Conservation (phyloP, 1,284 basidiomycete species). For the Meira miltonrushii region DNA sequence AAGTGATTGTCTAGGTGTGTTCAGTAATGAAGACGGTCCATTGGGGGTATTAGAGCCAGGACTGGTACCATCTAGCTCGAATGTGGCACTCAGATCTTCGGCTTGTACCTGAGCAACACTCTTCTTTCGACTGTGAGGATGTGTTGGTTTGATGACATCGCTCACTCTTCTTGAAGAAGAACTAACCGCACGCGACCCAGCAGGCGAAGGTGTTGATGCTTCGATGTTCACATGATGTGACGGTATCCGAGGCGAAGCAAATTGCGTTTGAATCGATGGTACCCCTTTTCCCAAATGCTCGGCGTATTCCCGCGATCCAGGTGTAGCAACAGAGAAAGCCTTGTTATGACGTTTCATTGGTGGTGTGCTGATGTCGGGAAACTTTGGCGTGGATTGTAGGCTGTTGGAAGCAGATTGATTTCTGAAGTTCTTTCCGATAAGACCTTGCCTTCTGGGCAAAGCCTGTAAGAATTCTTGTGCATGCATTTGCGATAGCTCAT, state of each 20-base stretch:
- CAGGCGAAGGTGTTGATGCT: slow-evolving; percentile 2
- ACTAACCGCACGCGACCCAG: background rate
- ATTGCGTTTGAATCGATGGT: background rate
- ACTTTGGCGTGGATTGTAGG: background rate
- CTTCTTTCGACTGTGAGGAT: slow-evolving; percentile 48
- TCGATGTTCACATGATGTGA: background rate
- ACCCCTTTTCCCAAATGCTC: background rate
- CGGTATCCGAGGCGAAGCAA: background rate
- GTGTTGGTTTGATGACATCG: slow-evolving; percentile 21
- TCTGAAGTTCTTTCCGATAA: background rate
- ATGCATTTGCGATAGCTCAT: background rate
- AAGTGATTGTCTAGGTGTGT: background rate
- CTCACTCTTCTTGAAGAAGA: slow-evolving; percentile 14
- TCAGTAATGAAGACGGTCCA: background rate
- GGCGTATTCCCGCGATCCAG: background rate
- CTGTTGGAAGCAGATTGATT: background rate
- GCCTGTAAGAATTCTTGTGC: background rate
- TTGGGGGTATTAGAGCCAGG: slow-evolving; percentile 6
- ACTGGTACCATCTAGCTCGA: slow-evolving; percentile 25
- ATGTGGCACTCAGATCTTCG: slow-evolving; percentile 44
- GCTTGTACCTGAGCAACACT: slow-evolving; percentile 40
- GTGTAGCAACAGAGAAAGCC: background rate
- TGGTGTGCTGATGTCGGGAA: background rate
- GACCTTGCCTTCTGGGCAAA: background rate
- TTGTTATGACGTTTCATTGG: background rate